Percentiles rank a stretch among this genome's conserved stretches.
Conservation (phyloP, 257 asterid species). For the Ligustrum vulgare region DNA sequence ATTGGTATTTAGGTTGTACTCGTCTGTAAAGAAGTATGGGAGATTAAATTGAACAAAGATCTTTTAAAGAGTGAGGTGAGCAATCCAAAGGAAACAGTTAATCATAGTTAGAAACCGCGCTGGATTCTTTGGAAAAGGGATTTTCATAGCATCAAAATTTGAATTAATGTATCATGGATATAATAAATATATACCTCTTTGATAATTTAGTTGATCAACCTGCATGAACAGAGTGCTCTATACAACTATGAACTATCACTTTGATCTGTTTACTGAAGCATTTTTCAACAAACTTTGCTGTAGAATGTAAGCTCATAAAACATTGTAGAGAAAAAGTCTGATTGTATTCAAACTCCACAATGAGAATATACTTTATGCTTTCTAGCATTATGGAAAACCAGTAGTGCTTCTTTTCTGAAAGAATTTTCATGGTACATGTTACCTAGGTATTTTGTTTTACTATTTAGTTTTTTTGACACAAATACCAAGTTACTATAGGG, state of each 20-base stretch:
- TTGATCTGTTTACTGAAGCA: not conserved
- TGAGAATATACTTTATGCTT: not conserved
- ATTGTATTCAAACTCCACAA: not conserved
- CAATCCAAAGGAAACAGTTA: not conserved
- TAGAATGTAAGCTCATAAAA: too few species aligned
- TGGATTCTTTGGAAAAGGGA: not conserved
- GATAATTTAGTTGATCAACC: not conserved
- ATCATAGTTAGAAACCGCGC: not conserved
- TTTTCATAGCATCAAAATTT: too few species aligned
- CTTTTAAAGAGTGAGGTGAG: not conserved
- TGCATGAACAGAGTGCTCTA: not conserved
- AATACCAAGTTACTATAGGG: conserved; percentile 48
- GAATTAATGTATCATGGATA: not conserved
- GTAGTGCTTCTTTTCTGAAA: not conserved
- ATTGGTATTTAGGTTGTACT: not conserved
- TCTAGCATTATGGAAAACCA: not conserved
- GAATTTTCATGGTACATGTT: not conserved
- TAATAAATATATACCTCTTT: not conserved
- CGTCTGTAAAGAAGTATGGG: not conserved
- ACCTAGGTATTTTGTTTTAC: not conserved
- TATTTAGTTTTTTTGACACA: conserved; percentile 9
- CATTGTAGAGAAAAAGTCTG: too few species aligned
- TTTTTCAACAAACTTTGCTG: too few species aligned
- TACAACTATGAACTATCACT: not conserved
- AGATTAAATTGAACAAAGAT: not conserved